Base-by-base conservation (phyloP, 495 filamentous ascomycete species). In the Copromyces sp. region DNA sequence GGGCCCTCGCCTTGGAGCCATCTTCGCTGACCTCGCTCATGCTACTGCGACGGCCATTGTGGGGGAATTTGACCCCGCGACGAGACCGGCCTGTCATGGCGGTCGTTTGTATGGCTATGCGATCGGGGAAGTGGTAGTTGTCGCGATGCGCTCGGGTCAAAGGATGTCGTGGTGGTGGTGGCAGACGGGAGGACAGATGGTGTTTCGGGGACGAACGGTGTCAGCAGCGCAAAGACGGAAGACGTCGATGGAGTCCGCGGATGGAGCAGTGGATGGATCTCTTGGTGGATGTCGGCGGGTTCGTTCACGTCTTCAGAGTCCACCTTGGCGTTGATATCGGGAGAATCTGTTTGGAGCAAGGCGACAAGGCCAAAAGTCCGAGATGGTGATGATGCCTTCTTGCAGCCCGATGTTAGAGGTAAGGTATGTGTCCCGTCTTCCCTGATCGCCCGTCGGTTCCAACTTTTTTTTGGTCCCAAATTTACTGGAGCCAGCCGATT, bases 11-110 rank as follows among this genome's bases (percentile, higher is more conserved):
- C 73, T 78, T 78, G 69, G 75, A 82, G 35, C 85, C 85, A 72
- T 87, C 90, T 78, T 95, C 93, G 82, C 92, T 95, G 79, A 89
- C 86, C 75, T 96, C 93, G 78, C 92, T 92, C 78, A 94, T 87
- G 84, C 92, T 94, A 32, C 85, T 81, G 74, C 93, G 86, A 71
- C 92, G 88, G 40, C 85, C 86, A 70, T 89, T 86, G 79, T 92
- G 90, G 74, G 90, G 89, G 82, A 97, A 97, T 79, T 93, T 90
- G 77, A 97, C 93, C 82, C 90, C 90, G 77, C 93, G 89, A 79
- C 92, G 90, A 16, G 76, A 73, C 65, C 74, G 76, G 37, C 74
- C 75, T 75, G 76, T 74, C 80, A 80, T 80, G 72, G 70, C 70
- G 70, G 44, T 32, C 44, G 70, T 16, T n/a, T 61, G 53, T 61